Evolutionary conservation across 2,329 filamentous ascomycete genomes (phyloP).

Genomic region (Teratosphaeria zuluensis): DNA sequence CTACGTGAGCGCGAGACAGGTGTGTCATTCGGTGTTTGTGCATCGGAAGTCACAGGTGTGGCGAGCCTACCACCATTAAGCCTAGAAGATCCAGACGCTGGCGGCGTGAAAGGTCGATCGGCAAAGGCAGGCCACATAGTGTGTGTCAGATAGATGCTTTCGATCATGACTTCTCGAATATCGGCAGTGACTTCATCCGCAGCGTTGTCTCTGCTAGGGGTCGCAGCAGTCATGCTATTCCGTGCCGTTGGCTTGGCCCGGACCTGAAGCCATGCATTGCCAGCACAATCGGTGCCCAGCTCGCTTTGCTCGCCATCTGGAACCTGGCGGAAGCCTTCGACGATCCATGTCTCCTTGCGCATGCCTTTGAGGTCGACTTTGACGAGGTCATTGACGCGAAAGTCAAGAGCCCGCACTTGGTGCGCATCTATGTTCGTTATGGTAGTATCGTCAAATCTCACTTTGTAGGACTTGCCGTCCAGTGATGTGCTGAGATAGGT

Average conservation of each 20-base stretch:
- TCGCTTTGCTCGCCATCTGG: slow-evolving; percentile 21
- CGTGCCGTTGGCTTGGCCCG: slow-evolving; percentile 28
- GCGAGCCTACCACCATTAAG: slow-evolving; percentile 8
- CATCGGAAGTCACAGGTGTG: slow-evolving; percentile 14
- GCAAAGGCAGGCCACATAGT: slow-evolving; percentile 34
- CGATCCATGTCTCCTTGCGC: slow-evolving; percentile 35
- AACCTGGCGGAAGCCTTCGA: slow-evolving; percentile 32
- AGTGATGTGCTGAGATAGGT: slow-evolving; percentile 43
- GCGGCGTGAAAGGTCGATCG: slow-evolving; percentile 27
- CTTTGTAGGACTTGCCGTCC: slow-evolving; percentile 31
- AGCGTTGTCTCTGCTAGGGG: slow-evolving; percentile 2
- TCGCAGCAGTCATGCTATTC: slow-evolving; percentile 22
- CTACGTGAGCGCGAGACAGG: slow-evolving; percentile 42
- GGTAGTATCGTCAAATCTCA: slow-evolving; percentile 41
- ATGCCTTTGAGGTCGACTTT: slow-evolving; percentile 37
- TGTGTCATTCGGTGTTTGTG: slow-evolving; percentile 31
- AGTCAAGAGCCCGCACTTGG: slow-evolving; percentile 33
- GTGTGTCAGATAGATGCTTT: slow-evolving; percentile 34
- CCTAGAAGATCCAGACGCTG: slow-evolving; percentile 1
- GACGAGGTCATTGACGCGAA: slow-evolving; percentile 35
- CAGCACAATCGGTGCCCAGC: slow-evolving; percentile 32
- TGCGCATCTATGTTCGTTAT: slow-evolving; percentile 30
- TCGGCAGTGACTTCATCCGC: slow-evolving; percentile 12
- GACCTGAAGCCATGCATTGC: slow-evolving; percentile 27
- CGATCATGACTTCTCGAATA: slow-evolving; percentile 30